A percentile compares a stretch with the other conserved stretches of the same genome.
Evolutionary conservation across 306 rosid species (phyloP).

Genomic region (Begonia fuchsioides): DNA sequence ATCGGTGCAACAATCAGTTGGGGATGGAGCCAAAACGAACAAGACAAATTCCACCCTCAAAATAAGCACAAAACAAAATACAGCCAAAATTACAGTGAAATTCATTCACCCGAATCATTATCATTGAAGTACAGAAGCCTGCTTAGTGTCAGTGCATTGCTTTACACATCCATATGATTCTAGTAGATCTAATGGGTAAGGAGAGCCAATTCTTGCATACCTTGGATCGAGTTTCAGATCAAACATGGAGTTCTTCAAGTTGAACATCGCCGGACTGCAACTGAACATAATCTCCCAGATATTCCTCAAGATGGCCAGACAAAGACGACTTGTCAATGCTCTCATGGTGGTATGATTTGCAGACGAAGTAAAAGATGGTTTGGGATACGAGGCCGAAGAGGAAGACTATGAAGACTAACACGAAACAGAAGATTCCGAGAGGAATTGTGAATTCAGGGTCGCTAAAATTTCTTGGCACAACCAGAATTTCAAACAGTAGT

Average conservation of each 20-base stretch:
- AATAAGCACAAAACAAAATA: too few species aligned
- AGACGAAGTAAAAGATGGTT: constrained; percentile 17
- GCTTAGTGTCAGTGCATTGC: too few species aligned
- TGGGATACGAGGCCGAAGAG: constrained; percentile 14
- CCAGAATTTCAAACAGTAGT: constrained; percentile 3
- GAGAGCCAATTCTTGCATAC: too few species aligned
- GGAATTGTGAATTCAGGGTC: not conserved
- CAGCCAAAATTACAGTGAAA: too few species aligned
- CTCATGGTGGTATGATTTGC: constrained; percentile 17
- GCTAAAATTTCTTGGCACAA: constrained; percentile 1
- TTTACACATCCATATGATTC: too few species aligned
- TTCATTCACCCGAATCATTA: too few species aligned
- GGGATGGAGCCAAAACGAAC: too few species aligned
- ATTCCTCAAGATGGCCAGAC: constrained; percentile 12
- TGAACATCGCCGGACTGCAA: constrained; percentile 10
- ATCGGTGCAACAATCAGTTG: too few species aligned
- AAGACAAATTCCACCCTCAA: too few species aligned
- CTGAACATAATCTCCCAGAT: constrained; percentile 13
- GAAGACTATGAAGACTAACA: constrained; percentile 4
- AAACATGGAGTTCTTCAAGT: constrained; percentile 6
- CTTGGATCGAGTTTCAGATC: too few species aligned
- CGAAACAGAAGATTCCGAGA: constrained; percentile 8
- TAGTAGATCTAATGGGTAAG: too few species aligned
- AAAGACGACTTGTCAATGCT: constrained; percentile 11
- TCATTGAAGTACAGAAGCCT: too few species aligned